Conservation (phyloP, 2,329 filamentous ascomycete species). For the Colletotrichum filicis region DNA sequence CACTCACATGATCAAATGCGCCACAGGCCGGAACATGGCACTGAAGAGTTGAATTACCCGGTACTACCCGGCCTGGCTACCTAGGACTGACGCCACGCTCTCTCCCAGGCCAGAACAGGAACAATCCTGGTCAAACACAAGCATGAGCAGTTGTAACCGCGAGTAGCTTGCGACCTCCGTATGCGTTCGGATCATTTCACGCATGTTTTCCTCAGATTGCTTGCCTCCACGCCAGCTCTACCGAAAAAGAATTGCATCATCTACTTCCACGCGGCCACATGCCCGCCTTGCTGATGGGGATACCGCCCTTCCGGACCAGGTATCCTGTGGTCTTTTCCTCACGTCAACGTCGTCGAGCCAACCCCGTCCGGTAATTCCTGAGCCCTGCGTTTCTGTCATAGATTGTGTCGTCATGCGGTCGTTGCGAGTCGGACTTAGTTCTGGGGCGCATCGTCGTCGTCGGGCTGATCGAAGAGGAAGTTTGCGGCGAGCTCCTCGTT, state of each 20-base stretch:
- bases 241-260: conserved; percentile 6
- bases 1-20: neutral
- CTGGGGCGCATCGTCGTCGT: conserved; percentile 75
- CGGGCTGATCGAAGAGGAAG: conserved; percentile 96
- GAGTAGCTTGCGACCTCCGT: conserved; percentile 15
- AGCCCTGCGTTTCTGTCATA: conserved; percentile 34
- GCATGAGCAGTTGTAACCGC: conserved; percentile 19
- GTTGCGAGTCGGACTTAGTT: conserved; percentile 48
- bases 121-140: conserved; percentile 19
- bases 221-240: conserved; percentile 13
- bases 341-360: conserved; percentile 21
- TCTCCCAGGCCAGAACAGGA: conserved; percentile 19
- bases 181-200: conserved; percentile 4
- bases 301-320: conserved; percentile 7
- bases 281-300: neutral
- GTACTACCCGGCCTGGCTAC: conserved; percentile 32
- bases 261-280: conserved; percentile 3
- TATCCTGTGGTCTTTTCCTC: conserved; percentile 2
- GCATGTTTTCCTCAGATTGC: conserved; percentile 12
- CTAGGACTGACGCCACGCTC: conserved; percentile 29
- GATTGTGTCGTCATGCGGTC: conserved; percentile 30
- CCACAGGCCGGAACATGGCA: neutral
- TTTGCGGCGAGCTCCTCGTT: conserved; percentile 99
- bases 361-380: conserved; percentile 29
- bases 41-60: conserved; percentile 29